Base-by-base conservation (phyloP, 225 moss, liverwort and hornwort genomes). In the Marchantia paleacea region DNA sequence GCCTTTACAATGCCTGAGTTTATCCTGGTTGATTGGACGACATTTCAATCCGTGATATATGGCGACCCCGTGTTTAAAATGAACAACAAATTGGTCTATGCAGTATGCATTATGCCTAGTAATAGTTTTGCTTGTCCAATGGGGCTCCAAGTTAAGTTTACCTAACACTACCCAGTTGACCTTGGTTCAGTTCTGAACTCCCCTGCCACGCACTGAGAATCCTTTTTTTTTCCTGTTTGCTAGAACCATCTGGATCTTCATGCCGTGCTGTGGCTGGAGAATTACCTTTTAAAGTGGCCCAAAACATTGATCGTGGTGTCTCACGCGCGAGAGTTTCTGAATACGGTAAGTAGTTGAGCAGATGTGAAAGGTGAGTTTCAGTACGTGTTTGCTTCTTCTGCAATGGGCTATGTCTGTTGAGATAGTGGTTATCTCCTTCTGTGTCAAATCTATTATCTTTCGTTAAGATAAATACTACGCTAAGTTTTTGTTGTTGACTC, bases 181-280 rank as follows among this genome's bases (percentile, higher is more conserved):
- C 24, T 10, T 5, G 62, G 62, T 62, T 72, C 51, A 72, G 1
- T 15, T 50, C 0, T 24, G 22, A 51, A n/a, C 52, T 52, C n/a
- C 1, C 0, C 72, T 50, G 72, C 22, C 10, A 9, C 10, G 26
- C 15, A 68, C 19, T 80, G 0, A 54, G 1, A 74, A 39, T 19
- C 0, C 39, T 28, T 13, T 52, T 78, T 13, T 52, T 78, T 10
- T 73, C 81, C 67, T 51, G 51, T 51, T 7, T 12, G 63, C 60
- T 92, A 94, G 94, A 99, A 99, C 39, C 99, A 99, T 84, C 87
- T 99, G 91, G 99, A 99, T 91, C 86, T 99, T 79, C 99, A 99
- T 85, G 99, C 99, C 47, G 99, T 99, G 52, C 84, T 99, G 55
- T 99, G 99, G 99, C 88, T 99, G 85, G 99, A 99, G 71, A 87